Base-by-base conservation (phyloP, 495 filamentous ascomycete genomes). In the Lasiosphaeriaceae sp. region DNA sequence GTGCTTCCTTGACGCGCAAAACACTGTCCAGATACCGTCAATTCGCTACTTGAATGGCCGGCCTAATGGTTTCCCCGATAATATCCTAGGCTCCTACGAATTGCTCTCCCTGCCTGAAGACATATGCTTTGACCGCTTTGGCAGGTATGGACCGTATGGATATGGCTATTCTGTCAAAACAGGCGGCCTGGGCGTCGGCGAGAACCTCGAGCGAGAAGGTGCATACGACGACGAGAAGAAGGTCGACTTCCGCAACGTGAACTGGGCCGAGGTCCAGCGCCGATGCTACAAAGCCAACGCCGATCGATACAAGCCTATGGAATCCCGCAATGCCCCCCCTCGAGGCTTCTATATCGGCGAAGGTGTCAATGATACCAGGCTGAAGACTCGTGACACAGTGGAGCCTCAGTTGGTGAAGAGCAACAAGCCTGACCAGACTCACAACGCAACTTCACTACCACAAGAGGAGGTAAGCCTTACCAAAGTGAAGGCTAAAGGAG, bases 81-180 rank as follows among this genome's bases (percentile, higher is more conserved):
- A 89, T 50, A 80, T 89, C 2, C 83, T 95, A 64, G 94, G 94
- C 3, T 91, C 88, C 0, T 88, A 96, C 66, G 81, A 86, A 4
- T 73, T 95, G 44, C 69, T 97, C 5, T 91, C 86, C 0, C 77
- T 96, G 24, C 85, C 85, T 26, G 84, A 96, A 56, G 89, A 96
- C 67, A 80, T 97, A 50, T 98, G 94, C 75, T 97, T 96, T 71
- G 94, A 98, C 52, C 82, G 94, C 2, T 95, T 88, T 71, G 94
- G 95, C 11, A 80, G 90, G 55, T 80, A 93, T 23, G 95, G 91
- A 0, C 86, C 92, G 0, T 98, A 98, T 62, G 94, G 94, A 0
- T 83, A 88, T 51, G 94, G 94, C 16, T 97, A 97, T 63, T 86
- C 82, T 20, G 70, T 77, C 17, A 80, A 80, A 58, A 83, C 80